Conservation (phyloP, 805 yeast species). For the Yarrowia osloensis region DNA sequence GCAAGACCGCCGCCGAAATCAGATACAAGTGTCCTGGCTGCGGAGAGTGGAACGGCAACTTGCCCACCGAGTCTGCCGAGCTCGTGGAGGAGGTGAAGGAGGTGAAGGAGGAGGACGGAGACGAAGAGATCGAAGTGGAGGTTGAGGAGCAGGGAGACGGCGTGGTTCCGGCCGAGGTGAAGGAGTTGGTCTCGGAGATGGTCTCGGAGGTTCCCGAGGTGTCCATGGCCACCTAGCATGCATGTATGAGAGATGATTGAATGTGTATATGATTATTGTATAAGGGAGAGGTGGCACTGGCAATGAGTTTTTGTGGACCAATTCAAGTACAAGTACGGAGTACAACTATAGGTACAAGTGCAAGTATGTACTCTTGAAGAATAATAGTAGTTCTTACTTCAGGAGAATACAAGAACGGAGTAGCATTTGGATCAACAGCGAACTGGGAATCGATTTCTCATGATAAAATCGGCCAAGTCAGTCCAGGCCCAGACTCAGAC, state of each 20-base stretch:
- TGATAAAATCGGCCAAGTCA: no score
- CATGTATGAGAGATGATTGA: not conserved
- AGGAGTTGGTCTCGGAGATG: constrained; percentile 9
- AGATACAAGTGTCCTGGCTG: constrained; percentile 58
- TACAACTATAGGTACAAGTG: no score
- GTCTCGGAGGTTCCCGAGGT: constrained; percentile 6
- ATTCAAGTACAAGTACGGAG: no score
- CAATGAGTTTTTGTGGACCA: no score
- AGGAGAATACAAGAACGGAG: no score
- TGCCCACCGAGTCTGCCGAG: not conserved
- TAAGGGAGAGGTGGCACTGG: no score
- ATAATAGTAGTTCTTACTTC: no score
- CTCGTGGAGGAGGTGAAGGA: constrained; percentile 7
- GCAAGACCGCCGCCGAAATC: constrained; percentile 53
- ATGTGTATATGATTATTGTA: not conserved
- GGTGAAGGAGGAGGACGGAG: not conserved
- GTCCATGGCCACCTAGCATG: not conserved
- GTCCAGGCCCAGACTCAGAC: no score
- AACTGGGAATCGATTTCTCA: no score
- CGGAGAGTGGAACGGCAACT: constrained; percentile 6
- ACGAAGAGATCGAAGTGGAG: not conserved
- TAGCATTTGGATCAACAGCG: no score
- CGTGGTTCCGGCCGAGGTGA: not conserved
- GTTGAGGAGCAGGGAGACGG: not conserved
- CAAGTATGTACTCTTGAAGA: no score